phyloP scores from a whole-genome alignment of 1,284 basidiomycete species.

The Irpex lacteus region DNA sequence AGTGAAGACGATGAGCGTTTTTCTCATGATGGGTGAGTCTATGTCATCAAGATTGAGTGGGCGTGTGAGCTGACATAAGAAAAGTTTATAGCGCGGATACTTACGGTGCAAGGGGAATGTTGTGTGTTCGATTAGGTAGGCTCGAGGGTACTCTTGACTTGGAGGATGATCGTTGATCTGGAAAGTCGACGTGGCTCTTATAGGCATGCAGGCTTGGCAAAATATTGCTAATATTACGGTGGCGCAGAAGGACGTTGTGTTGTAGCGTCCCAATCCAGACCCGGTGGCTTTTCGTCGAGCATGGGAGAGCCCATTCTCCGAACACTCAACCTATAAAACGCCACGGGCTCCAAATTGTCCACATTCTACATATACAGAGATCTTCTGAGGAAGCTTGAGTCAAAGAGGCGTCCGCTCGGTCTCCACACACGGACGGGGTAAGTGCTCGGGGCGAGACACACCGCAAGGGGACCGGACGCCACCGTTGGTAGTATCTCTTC shows the following conservation, averaged over 20 bases:
- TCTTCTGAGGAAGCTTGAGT: not conserved
- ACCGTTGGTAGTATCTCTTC: not conserved
- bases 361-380: not conserved
- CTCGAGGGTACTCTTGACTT: not conserved
- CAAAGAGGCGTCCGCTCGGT: not conserved
- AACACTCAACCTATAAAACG: not conserved
- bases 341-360: not conserved
- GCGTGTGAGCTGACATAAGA: not conserved
- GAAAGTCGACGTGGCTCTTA: not conserved
- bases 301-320: not conserved
- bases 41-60: not conserved
- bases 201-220: not conserved
- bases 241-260: not conserved
- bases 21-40: not conserved
- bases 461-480: not conserved
- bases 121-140: not conserved
- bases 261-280: not conserved
- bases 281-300: conserved; percentile 1
- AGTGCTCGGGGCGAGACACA: not conserved
- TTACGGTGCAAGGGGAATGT: not conserved
- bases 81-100: not conserved
- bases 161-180: not conserved
- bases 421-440: not conserved
- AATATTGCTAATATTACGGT: not conserved
- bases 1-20: not conserved